These are phyloP conservation scores for Penicillium robsamsonii DNA, from an alignment of 495 filamentous ascomycete species.

Conservation along the genomic window DNA sequence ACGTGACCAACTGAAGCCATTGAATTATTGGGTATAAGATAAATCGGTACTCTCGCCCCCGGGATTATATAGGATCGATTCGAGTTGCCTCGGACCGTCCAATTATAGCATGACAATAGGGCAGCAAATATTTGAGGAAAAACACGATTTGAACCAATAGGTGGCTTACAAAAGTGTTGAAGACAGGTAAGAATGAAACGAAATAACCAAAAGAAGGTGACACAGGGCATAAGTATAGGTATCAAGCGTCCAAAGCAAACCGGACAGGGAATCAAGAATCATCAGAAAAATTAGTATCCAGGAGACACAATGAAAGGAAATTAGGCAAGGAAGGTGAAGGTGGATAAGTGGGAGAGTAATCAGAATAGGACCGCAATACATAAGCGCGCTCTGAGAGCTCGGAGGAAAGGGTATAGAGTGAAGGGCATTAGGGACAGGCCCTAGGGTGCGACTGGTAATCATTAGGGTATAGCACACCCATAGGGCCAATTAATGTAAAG, in stretches of 20 bases:
- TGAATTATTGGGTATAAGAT: conserved; percentile 8
- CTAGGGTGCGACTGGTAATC: conserved; percentile 17
- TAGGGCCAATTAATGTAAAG: conserved; percentile 14
- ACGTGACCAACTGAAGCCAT: not conserved
- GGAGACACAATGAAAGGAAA: not conserved
- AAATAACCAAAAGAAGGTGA: conserved; percentile 1
- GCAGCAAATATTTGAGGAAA: not conserved
- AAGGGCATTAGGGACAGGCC: conserved; percentile 21
- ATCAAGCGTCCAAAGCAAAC: conserved; percentile 9
- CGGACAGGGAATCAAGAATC: conserved; percentile 1
- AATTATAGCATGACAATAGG: not conserved
- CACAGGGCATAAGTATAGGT: not conserved
- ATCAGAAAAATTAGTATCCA: conserved; percentile 1
- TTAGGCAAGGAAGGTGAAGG: conserved; percentile 1
- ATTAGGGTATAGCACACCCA: conserved; percentile 30
- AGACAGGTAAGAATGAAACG: conserved; percentile 5
- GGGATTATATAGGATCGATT: not conserved
- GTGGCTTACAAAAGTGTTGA: not conserved
- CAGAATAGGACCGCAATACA: conserved; percentile 7
- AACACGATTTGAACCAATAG: not conserved
- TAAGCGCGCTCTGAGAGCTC: not conserved
- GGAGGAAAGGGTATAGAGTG: conserved; percentile 20
- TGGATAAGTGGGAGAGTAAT: not conserved
- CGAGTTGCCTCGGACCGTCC: not conserved
- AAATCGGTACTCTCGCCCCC: not conserved